These are phyloP conservation scores for Cetradonia linearis DNA, from an alignment of 495 filamentous ascomycete species.

Conservation along the genomic window DNA sequence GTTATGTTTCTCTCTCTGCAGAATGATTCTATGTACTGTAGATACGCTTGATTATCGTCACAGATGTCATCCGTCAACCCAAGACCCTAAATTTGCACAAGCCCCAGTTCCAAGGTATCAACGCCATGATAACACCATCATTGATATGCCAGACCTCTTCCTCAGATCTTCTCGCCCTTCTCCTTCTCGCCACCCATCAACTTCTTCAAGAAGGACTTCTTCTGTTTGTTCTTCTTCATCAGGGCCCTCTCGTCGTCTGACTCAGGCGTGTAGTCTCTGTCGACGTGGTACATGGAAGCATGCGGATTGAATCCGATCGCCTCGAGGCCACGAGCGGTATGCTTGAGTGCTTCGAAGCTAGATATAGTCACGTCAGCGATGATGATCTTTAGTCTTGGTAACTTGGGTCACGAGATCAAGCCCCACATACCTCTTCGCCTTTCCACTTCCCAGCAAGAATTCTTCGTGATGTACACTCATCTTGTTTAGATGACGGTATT, in stretches of 20 bases:
- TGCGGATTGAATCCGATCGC: constrained; percentile 15
- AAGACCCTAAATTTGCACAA: neutral
- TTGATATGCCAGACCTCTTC: neutral
- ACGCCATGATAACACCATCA: neutral
- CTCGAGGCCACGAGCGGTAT: constrained; percentile 16
- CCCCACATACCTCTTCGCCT: neutral
- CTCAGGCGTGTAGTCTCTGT: constrained; percentile 3
- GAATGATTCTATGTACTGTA: neutral
- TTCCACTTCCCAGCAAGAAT: neutral
- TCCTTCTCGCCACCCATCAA: constrained; percentile 46
- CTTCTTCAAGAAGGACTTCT: constrained; percentile 40
- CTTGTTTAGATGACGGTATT: too few species aligned
- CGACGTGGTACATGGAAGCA: constrained; percentile 10
- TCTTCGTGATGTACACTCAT: constrained; percentile 1
- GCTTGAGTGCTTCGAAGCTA: constrained; percentile 6
- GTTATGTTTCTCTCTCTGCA: too few species aligned
- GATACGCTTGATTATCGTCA: neutral
- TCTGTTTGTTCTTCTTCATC: constrained; percentile 30
- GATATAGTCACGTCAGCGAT: neutral
- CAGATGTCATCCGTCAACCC: neutral
- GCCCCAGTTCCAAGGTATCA: neutral
- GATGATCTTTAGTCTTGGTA: neutral
- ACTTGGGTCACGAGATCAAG: too few species aligned
- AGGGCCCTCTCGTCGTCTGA: neutral
- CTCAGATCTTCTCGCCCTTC: constrained; percentile 37